These are phyloP conservation scores for Tephrocybe sp. DNA, from an alignment of 768 basidiomycete genomes.

Conservation along the genomic window DNA sequence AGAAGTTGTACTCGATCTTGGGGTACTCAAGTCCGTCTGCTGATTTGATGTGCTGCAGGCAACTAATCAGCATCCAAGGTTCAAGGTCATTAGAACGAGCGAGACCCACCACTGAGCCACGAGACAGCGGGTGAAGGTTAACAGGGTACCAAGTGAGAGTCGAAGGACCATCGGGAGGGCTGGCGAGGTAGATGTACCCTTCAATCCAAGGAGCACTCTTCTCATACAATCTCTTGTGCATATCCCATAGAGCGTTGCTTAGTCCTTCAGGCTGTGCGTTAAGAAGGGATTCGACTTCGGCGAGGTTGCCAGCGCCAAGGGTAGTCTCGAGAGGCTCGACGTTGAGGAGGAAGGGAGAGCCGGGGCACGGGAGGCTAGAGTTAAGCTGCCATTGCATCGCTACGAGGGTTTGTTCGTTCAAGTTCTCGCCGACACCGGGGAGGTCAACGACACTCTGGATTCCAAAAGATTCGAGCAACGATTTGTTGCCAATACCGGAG, in stretches of 20 bases:
- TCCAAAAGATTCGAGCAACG: constrained; percentile 12
- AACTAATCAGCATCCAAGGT: no score
- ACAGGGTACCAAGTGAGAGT: background rate
- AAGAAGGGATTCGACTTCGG: background rate
- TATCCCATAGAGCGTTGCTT: background rate
- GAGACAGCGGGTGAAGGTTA: background rate
- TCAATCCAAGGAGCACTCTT: background rate
- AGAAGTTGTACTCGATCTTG: no score
- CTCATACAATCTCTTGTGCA: background rate
- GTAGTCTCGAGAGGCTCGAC: background rate
- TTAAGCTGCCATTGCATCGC: no score
- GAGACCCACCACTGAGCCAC: background rate
- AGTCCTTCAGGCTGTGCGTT: background rate
- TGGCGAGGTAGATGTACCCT: background rate
- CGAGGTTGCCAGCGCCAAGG: background rate
- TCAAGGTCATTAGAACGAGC: background rate
- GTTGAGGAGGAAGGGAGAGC: background rate
- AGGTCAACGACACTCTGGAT: constrained; percentile 12
- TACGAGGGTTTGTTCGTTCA: background rate
- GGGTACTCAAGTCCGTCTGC: background rate
- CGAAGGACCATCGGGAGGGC: background rate
- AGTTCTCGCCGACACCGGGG: background rate
- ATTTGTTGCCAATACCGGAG: constrained; percentile 15
- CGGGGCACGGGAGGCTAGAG: no score
- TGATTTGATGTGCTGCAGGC: background rate